Base-by-base conservation (phyloP, 2,329 filamentous ascomycete species). In the Xylariaceae sp. region DNA sequence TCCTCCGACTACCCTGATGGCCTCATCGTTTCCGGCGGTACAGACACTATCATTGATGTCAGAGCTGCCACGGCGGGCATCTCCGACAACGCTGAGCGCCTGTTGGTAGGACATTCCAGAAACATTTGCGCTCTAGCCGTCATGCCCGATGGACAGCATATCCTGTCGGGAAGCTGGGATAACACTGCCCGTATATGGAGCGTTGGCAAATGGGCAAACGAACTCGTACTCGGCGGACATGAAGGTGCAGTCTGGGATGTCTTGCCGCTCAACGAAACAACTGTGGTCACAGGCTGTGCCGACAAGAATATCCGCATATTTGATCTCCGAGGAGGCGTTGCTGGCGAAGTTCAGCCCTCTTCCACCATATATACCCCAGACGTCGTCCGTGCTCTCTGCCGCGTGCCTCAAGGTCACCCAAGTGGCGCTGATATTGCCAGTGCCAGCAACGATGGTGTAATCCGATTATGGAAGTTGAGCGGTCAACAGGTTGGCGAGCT, bases 91-190 rank as follows among this genome's bases (percentile, higher is more conserved):
- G 87, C 91, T 8, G 87, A 95, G 52, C 85, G 87, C 17, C 74
- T 97, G 48, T 75, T 98, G 9, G 71, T 95, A 38, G 91, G 93
- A 11, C 93, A 98, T 61, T 76, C 79, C 16, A 79, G 86, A 62
- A 97, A 97, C 56, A 82, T 98, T 34, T 96, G 91, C 62, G 78
- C 90, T 8, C 68, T 98, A 34, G 88, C 95, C 56, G 83, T 88
- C 13, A 84, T 83, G 38, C 78, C 84, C 1, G 77, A 82, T 44
- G 85, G 83, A 2, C 78, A 70, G 34, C 87, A 81, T 62, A 74
- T 97, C 31, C 83, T 96, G 35, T 97, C 91, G 51, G 93, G 91
- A 24, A 87, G 90, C 55, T 98, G 93, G 93, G 93, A 98, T 64
- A 80, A 80, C 22, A 85, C 89, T 50, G 90, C 89, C 19, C 83